These are phyloP conservation scores for Capsella bursapastoris DNA, from an alignment of 345 rosid genomes.

Conservation along the genomic window DNA sequence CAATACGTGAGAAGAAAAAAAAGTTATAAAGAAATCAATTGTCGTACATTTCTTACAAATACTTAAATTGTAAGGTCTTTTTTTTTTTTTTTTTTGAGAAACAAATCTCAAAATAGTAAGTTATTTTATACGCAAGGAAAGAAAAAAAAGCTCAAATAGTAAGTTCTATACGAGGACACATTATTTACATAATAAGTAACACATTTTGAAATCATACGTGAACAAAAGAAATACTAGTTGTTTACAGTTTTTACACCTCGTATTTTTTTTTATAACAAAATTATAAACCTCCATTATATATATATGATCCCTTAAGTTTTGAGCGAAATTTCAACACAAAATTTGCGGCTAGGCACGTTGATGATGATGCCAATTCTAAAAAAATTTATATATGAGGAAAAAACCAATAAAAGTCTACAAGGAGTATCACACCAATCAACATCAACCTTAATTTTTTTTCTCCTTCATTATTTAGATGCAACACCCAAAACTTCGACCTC, in stretches of 20 bases:
- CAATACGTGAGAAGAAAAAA: too few species aligned
- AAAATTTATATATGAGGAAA: background rate
- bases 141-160: too few species aligned
- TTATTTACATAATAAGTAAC: background rate
- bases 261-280: background rate
- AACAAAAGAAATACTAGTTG: background rate
- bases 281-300: too few species aligned
- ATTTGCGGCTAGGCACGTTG: slow-evolving; percentile 33
- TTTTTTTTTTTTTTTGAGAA: too few species aligned
- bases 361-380: background rate
- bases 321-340: slow-evolving; percentile 26
- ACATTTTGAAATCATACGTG: background rate
- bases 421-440: slow-evolving; percentile 43
- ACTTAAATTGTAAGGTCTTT: too few species aligned
- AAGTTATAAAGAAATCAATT: too few species aligned
- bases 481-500: slow-evolving; percentile 27
- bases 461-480: slow-evolving; percentile 43
- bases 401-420: slow-evolving; percentile 39
- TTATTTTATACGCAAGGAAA: too few species aligned
- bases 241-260: background rate
- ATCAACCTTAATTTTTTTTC: slow-evolving; percentile 39
- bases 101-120: background rate
- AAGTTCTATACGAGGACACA: background rate
- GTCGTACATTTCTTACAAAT: too few species aligned
- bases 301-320: background rate